Base-by-base conservation (phyloP, 1,284 basidiomycete species). In the Melampsora larici-populina region DNA sequence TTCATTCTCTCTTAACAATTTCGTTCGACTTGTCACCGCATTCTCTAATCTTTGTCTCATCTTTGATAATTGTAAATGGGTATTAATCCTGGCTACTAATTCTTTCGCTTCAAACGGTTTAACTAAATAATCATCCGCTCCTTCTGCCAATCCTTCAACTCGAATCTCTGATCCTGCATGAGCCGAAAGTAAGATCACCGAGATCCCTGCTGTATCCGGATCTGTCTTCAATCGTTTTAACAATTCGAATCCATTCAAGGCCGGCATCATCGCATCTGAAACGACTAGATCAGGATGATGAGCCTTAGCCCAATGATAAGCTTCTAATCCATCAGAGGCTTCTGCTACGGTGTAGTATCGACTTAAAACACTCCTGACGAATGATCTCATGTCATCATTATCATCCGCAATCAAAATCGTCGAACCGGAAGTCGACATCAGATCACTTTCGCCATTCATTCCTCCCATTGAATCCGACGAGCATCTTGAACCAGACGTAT, bases 71-170 rank as follows among this genome's bases (percentile, higher is more conserved):
- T 83, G 82, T 1, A 82, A 76, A 69, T 82, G 82, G 1, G 80
- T 80, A 60, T 81, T 78, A 0, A 81, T 80, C 8, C 82, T 79
- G 4, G 81, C 80, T 24, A 82, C 65, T 2, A 83, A 79, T 69
- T 83, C 82, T 21, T 81, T 80, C 4, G 79, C 79, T 43, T 81
- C 80, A 79, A 83, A 83, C 1, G 82, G 82, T 70, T 83, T 82
- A 3, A 77, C 69, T 33, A 81, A 67, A 74, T 81, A 80, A 76
- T 82, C 82, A 73, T 82, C 82, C 6, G 80, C 77, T 8, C 82
- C 82, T 11, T 79, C 78, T 13, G 80, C 79, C n/a, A 83, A 79
- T 18, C 80, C 81, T 48, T 81, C 81, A 2, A 81, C 79, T 15
- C 81, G 78, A 4, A 81, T 81, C n/a, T 83, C 82, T 24, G 74